Conservation (phyloP, 176 grass and related monocot genomes). For the Microstegium vimineum region DNA sequence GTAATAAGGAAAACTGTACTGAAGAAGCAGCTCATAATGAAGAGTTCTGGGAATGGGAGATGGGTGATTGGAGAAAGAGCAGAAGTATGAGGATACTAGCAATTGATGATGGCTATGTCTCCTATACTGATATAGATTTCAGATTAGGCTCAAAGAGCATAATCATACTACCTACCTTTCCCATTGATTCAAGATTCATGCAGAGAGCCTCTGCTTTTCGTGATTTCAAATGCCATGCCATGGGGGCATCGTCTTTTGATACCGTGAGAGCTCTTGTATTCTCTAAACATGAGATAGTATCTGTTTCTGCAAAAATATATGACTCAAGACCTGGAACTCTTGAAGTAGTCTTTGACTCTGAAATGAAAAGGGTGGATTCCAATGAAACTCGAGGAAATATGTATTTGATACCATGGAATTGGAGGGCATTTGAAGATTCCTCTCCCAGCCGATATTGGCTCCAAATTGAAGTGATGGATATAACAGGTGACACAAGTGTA, state of each 20-base stretch:
- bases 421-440: slow-evolving; percentile 81
- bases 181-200: slow-evolving; percentile 94
- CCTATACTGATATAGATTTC: slow-evolving; percentile 92
- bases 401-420: slow-evolving; percentile 89
- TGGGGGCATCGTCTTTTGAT: slow-evolving; percentile 54
- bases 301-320: slow-evolving; percentile 77
- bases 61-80: slow-evolving; percentile 90
- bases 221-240: slow-evolving; percentile 59
- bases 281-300: slow-evolving; percentile 69
- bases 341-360: slow-evolving; percentile 58
- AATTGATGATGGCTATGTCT: slow-evolving; percentile 89
- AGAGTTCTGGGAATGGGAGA: slow-evolving; percentile 99
- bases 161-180: slow-evolving; percentile 88
- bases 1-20: slow-evolving; percentile 52
- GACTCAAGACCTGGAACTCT: slow-evolving; percentile 67
- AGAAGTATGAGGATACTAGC: slow-evolving; percentile 78
- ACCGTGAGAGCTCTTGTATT: slow-evolving; percentile 86
- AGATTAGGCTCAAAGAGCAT: slow-evolving; percentile 76
- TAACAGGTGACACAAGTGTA: slow-evolving; percentile 56
- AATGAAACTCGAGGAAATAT: slow-evolving; percentile 72
- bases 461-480: slow-evolving; percentile 75
- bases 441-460: slow-evolving; percentile 81
- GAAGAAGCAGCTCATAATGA: slow-evolving; percentile 38
- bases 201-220: slow-evolving; percentile 59
- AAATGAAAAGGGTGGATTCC: slow-evolving; percentile 68